Conservation (phyloP, 169 alveolate genomes). For the Eimeria falciformis region DNA sequence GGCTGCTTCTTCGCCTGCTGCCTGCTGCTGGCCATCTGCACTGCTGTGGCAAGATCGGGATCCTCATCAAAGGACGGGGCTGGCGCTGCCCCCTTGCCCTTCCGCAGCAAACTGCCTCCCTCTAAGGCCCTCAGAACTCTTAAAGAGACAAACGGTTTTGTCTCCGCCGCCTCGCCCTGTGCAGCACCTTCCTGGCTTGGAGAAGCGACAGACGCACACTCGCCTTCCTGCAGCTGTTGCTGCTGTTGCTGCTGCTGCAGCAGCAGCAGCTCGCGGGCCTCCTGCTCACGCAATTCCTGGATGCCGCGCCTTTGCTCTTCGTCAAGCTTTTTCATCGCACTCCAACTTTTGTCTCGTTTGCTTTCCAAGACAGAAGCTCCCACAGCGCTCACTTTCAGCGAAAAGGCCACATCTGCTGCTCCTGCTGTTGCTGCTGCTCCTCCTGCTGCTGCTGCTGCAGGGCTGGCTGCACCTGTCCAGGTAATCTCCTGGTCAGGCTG, state of each 20-base stretch:
- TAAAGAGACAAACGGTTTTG: slow-evolving; percentile 18
- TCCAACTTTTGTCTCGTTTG: slow-evolving; percentile 63
- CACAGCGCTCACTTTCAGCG: slow-evolving; percentile 59
- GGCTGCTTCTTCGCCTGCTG: slow-evolving; percentile 35
- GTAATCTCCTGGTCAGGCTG: slow-evolving; percentile 46
- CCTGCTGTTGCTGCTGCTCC: slow-evolving; percentile 25
- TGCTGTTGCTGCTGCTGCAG: slow-evolving; percentile 51
- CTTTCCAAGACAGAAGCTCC: slow-evolving; percentile 59
- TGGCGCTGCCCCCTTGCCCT: slow-evolving; percentile 11
- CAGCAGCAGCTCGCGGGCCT: slow-evolving; percentile 60
- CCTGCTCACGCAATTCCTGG: slow-evolving; percentile 67
- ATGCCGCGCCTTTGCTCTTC: slow-evolving; percentile 58
- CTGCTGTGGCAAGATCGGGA: slow-evolving; percentile 62
- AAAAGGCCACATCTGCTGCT: slow-evolving; percentile 51
- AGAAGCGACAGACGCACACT: background rate
- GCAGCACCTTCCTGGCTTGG: background rate
- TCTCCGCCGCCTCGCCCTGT: slow-evolving; percentile 6
- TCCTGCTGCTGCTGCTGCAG: slow-evolving; percentile 22
- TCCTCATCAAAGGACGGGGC: slow-evolving; percentile 58
- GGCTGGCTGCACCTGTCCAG: background rate
- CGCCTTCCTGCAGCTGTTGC: slow-evolving; percentile 10
- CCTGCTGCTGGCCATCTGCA: slow-evolving; percentile 49
- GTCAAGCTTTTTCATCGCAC: slow-evolving; percentile 57
- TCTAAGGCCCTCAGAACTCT: slow-evolving; percentile 20
- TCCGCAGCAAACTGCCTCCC: slow-evolving; percentile 22